phyloP scores from a whole-genome alignment of 352 stramenopile genomes.

The Pythium sukuiense region DNA sequence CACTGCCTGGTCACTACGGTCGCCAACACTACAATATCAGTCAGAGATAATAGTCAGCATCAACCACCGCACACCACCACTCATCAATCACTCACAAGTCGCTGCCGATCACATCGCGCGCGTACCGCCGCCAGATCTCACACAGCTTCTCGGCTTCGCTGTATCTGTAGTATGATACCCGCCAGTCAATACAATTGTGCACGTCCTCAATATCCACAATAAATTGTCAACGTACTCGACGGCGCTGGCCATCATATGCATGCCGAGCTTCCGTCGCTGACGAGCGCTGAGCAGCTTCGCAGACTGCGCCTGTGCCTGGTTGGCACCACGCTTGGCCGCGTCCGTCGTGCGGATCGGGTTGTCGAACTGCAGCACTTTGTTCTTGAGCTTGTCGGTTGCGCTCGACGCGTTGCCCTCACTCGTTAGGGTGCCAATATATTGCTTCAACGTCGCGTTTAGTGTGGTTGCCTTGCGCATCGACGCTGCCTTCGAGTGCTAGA shows the following conservation, averaged over 20 bases:
- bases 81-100: conserved; percentile 36
- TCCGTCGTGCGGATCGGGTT: conserved; percentile 60
- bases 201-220: background rate
- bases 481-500: conserved; percentile 6
- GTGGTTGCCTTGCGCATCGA: conserved; percentile 25
- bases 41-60: background rate
- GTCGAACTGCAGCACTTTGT: conserved; percentile 79
- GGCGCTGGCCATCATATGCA: conserved; percentile 51
- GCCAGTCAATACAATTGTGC: too few relatives aligned
- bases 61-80: conserved; percentile 22
- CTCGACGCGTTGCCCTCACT: conserved; percentile 12
- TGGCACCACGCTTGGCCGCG: conserved; percentile 25
- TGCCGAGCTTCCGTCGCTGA: conserved; percentile 47
- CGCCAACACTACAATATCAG: conserved; percentile 7
- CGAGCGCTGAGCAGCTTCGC: conserved; percentile 63
- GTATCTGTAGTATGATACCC: conserved; percentile 19
- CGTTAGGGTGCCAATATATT: conserved; percentile 38
- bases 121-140: conserved; percentile 67
- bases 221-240: conserved; percentile 42
- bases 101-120: conserved; percentile 45
- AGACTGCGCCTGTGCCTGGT: conserved; percentile 42
- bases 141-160: conserved; percentile 59
- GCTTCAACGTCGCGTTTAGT: conserved; percentile 30
- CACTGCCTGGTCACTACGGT: conserved; percentile 16
- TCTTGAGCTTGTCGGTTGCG: conserved; percentile 61